A percentile compares a stretch with the other conserved stretches of the same genome.
Evolutionary conservation across 2,329 filamentous ascomycete species (phyloP).

Genomic region (Pseudomassariella vexata): DNA sequence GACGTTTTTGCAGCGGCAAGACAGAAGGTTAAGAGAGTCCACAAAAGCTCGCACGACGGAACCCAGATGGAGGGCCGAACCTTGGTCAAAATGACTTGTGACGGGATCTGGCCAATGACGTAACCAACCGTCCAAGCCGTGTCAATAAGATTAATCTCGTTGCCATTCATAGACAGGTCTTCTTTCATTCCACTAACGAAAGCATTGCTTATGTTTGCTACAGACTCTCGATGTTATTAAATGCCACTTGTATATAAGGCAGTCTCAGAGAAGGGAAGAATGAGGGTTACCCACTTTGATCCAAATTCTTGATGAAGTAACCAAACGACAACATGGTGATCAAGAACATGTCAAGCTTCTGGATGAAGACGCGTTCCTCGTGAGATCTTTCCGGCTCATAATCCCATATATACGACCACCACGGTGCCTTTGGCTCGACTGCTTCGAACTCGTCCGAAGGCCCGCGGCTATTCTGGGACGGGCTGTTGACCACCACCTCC

Average conservation of each 20-base stretch:
- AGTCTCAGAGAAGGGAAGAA: too few species aligned
- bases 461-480: too few species aligned
- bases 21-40: slow-evolving; percentile 28
- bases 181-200: slow-evolving; percentile 27
- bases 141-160: slow-evolving; percentile 29
- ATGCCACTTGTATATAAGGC: too few species aligned
- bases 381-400: slow-evolving; percentile 15
- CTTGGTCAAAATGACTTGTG: slow-evolving; percentile 31
- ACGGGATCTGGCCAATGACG: slow-evolving; percentile 31
- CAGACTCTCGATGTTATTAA: too few species aligned
- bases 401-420: slow-evolving; percentile 19
- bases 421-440: slow-evolving; percentile 8
- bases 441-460: not conserved
- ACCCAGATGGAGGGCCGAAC: slow-evolving; percentile 36
- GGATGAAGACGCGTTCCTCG: slow-evolving; percentile 16
- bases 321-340: slow-evolving; percentile 17
- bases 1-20: slow-evolving; percentile 23
- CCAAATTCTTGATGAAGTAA: slow-evolving; percentile 19
- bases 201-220: slow-evolving; percentile 16
- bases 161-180: slow-evolving; percentile 25
- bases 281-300: too few species aligned
- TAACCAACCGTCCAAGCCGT: slow-evolving; percentile 31
- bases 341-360: slow-evolving; percentile 17
- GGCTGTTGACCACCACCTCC: too few species aligned
- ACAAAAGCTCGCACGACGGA: slow-evolving; percentile 31